Conservation (phyloP, 768 basidiomycete genomes). For the Phlebiopsis flavidoalba region DNA sequence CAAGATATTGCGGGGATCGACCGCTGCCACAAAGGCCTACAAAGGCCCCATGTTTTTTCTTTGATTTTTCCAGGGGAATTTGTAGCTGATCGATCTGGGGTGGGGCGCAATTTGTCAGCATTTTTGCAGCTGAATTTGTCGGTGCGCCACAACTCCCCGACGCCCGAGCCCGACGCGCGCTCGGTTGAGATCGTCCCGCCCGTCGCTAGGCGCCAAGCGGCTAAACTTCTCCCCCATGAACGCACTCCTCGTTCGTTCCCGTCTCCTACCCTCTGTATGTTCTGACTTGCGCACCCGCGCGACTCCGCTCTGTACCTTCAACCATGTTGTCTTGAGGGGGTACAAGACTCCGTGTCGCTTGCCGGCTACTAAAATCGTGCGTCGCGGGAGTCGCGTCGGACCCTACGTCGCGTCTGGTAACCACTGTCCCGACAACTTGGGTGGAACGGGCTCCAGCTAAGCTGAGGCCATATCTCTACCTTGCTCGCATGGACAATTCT, state of each 20-base stretch:
- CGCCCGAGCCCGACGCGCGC: neutral
- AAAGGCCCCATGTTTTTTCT: no score
- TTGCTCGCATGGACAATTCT: conserved; percentile 92
- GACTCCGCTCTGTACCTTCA: neutral
- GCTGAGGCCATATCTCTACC: conserved; percentile 73
- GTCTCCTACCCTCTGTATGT: neutral
- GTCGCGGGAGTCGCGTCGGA: conserved; percentile 5
- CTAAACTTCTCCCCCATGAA: neutral
- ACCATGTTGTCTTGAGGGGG: neutral
- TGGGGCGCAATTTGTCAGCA: no score
- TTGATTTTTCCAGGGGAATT: no score
- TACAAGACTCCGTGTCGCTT: neutral
- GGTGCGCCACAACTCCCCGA: no score
- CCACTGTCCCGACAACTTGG: conserved; percentile 45
- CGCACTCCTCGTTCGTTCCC: neutral
- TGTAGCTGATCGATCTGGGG: no score
- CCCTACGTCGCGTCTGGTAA: neutral
- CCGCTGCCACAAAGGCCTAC: no score
- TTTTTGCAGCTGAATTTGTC: no score
- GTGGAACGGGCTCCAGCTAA: conserved; percentile 56
- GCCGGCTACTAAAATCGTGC: neutral
- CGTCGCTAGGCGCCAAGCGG: neutral
- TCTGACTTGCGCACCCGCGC: neutral
- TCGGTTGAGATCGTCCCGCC: neutral
- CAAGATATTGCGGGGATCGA: no score